Percentiles rank a stretch among this genome's conserved stretches.
Evolutionary conservation across 805 yeast species (phyloP).

Genomic region (Suhomyces canberraensis): DNA sequence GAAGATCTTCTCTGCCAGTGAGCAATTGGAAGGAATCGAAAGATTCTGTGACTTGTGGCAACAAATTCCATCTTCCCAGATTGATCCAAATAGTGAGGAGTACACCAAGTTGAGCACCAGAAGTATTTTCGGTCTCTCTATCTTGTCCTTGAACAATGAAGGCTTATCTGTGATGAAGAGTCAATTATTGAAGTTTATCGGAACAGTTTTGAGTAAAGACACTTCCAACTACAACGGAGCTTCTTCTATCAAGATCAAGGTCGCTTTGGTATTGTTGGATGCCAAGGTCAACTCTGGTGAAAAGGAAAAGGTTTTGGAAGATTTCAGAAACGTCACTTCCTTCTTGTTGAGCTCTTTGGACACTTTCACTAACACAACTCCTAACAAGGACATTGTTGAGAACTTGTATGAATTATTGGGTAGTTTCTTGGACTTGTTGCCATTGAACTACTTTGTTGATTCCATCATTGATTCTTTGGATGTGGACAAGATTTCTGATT

Average conservation of each 20-base stretch:
- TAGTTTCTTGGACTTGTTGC: slow-evolving; percentile 65
- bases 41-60: slow-evolving; percentile 53
- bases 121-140: slow-evolving; percentile 61
- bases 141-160: slow-evolving; percentile 46
- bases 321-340: slow-evolving; percentile 32
- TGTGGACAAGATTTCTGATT: slow-evolving; percentile 23
- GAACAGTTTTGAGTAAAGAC: slow-evolving; percentile 41
- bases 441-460: slow-evolving; percentile 66
- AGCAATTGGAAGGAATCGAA: slow-evolving; percentile 57
- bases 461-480: slow-evolving; percentile 49
- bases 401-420: slow-evolving; percentile 56
- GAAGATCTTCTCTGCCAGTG: slow-evolving; percentile 62
- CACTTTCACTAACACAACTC: slow-evolving; percentile 18
- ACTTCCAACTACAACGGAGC: slow-evolving; percentile 16
- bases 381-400: slow-evolving; percentile 25
- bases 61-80: slow-evolving; percentile 39
- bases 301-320: slow-evolving; percentile 28
- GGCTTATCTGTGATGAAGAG: slow-evolving; percentile 50
- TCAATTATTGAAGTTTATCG: slow-evolving; percentile 55
- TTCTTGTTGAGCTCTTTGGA: slow-evolving; percentile 39
- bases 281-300: slow-evolving; percentile 25
- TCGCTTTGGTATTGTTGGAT: slow-evolving; percentile 51
- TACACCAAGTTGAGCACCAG: slow-evolving; percentile 43
- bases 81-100: slow-evolving; percentile 38
- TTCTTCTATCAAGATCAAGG: slow-evolving; percentile 46